Evolutionary conservation across 1,284 basidiomycete genomes (phyloP).

Genomic region (Xanthoconium separans): DNA sequence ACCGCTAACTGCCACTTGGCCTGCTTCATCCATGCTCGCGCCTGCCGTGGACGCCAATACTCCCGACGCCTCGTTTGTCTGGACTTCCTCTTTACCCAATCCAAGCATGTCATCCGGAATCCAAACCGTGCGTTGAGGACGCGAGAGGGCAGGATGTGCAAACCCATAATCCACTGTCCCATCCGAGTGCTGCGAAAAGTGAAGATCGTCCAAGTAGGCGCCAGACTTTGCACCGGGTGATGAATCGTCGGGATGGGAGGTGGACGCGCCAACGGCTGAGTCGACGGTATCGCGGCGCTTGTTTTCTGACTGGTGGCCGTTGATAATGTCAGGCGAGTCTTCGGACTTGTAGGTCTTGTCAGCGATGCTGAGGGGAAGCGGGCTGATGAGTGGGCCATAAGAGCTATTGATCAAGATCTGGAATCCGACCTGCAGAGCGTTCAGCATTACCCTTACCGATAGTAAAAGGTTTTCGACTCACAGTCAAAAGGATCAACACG

Average conservation of each 20-base stretch:
- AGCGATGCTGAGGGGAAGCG: conserved; percentile 77
- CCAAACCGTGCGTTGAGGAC: conserved; percentile 80
- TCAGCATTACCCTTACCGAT: conserved; percentile 3
- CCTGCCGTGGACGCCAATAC: conserved; percentile 56
- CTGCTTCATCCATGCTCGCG: conserved; percentile 66
- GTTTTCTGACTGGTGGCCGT: conserved; percentile 15
- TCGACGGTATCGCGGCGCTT: conserved; percentile 15
- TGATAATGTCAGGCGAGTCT: conserved; percentile 27
- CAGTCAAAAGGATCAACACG: conserved; percentile 78
- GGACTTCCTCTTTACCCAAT: conserved; percentile 62
- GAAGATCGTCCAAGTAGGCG: conserved; percentile 21
- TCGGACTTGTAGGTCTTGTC: conserved; percentile 55
- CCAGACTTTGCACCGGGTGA: conserved; percentile 5
- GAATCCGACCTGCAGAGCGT: conserved; percentile 53
- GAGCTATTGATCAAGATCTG: conserved; percentile 69
- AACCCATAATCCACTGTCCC: conserved; percentile 55
- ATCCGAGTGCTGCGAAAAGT: conserved; percentile 18
- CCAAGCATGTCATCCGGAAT: conserved; percentile 68
- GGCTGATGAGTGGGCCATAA: conserved; percentile 60
- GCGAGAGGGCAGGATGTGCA: conserved; percentile 77
- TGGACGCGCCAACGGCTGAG: conserved; percentile 5
- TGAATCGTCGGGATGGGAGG: conserved; percentile 2
- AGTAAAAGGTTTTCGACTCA: conserved; percentile 36
- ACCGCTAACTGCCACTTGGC: conserved; percentile 58
- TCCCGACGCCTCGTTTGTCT: conserved; percentile 53